phyloP scores from a whole-genome alignment of 2,329 filamentous ascomycete genomes.

The Ophiosphaerella herpotricha region DNA sequence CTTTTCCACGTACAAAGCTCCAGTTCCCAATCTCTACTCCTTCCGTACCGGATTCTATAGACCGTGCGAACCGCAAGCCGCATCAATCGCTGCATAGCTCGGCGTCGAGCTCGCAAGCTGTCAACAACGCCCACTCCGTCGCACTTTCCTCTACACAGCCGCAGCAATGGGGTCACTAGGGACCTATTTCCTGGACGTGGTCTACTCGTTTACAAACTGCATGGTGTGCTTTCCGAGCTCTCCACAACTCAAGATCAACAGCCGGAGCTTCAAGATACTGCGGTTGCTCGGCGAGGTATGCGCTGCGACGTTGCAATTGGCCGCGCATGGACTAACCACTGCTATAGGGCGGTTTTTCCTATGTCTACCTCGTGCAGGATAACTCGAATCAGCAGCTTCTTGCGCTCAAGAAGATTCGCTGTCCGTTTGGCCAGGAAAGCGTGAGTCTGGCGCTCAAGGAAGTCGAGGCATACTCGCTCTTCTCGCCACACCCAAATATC shows the following conservation, averaged over 20 bases:
- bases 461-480: conserved; percentile 94
- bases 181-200: conserved; percentile 77
- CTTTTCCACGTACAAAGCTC: background rate
- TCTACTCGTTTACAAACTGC: conserved; percentile 93
- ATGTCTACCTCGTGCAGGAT: conserved; percentile 98
- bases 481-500: conserved; percentile 80
- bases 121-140: conserved; percentile 19
- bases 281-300: conserved; percentile 87
- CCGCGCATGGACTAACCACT: conserved; percentile 5
- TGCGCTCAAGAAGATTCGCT: conserved; percentile 98
- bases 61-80: conserved; percentile 3
- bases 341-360: conserved; percentile 87
- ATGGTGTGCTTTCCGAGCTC: conserved; percentile 95
- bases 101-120: conserved; percentile 20
- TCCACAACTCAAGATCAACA: conserved; percentile 93
- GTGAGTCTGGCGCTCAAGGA: conserved; percentile 94
- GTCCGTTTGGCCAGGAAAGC: conserved; percentile 95
- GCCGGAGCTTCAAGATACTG: conserved; percentile 91
- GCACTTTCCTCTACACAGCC: conserved; percentile 4
- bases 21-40: background rate
- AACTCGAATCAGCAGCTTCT: conserved; percentile 81
- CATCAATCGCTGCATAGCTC: conserved; percentile 8
- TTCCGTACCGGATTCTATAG: background rate
- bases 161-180: conserved; percentile 42
- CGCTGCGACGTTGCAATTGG: background rate